phyloP scores from a whole-genome alignment of 805 yeast genomes.

The Starmerella bacillaris region DNA sequence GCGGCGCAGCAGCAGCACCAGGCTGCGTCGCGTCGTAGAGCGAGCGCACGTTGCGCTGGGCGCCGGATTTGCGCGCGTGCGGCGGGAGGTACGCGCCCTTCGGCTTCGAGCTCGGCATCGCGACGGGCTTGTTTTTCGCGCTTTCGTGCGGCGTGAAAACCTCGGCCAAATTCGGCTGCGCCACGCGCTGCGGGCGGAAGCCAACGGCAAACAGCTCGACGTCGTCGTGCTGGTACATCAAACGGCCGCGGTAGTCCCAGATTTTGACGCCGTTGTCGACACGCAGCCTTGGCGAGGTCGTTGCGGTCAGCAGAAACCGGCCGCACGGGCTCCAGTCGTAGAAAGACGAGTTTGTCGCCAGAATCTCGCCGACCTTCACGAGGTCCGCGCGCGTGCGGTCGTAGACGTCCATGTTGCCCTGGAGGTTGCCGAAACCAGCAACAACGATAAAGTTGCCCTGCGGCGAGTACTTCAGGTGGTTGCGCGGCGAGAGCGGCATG shows the following conservation, averaged over 20 bases:
- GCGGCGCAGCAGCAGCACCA: slow-evolving; percentile 8
- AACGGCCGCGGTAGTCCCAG: slow-evolving; percentile 80
- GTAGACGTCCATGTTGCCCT: slow-evolving; percentile 86
- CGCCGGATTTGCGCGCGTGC: slow-evolving; percentile 45
- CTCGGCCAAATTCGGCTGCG: slow-evolving; percentile 29
- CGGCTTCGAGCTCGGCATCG: slow-evolving; percentile 34
- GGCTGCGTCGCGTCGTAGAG: slow-evolving; percentile 20
- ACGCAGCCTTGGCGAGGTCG: slow-evolving; percentile 89
- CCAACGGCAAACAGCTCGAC: slow-evolving; percentile 61
- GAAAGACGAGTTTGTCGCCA: slow-evolving; percentile 88
- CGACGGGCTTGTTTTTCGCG: slow-evolving; percentile 32
- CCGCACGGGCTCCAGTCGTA: slow-evolving; percentile 99
- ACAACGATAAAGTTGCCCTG: slow-evolving; percentile 79
- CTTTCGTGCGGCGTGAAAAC: slow-evolving; percentile 47
- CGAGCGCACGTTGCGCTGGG: slow-evolving; percentile 21
- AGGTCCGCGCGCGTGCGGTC: slow-evolving; percentile 84
- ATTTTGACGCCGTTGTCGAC: slow-evolving; percentile 89
- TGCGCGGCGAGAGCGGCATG: slow-evolving; percentile 72
- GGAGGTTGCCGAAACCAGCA: slow-evolving; percentile 96
- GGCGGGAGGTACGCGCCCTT: slow-evolving; percentile 95
- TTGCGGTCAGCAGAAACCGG: slow-evolving; percentile 78
- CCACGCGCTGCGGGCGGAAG: slow-evolving; percentile 55
- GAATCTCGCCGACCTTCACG: slow-evolving; percentile 57
- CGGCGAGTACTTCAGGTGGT: slow-evolving; percentile 81
- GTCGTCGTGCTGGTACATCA: slow-evolving; percentile 61